These are phyloP conservation scores for Rubroboletus pulcherrimus DNA, from an alignment of 768 basidiomycete species.

Conservation along the genomic window DNA sequence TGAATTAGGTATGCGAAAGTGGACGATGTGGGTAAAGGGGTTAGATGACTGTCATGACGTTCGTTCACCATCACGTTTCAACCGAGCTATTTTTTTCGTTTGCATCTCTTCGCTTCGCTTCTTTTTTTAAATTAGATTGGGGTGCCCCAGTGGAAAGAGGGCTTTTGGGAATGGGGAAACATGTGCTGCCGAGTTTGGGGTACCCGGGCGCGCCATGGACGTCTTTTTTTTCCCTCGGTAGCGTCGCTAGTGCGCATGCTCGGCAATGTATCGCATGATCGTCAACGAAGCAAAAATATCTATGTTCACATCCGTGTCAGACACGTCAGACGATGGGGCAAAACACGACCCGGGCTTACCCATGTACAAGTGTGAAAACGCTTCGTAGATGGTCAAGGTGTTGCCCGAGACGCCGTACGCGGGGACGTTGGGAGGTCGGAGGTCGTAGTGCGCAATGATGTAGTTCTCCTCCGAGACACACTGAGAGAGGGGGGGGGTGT, in stretches of 20 bases:
- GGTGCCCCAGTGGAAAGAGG: conserved; percentile 2
- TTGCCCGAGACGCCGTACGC: conserved; percentile 63
- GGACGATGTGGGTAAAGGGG: neutral
- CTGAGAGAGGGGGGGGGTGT: conserved; percentile 29
- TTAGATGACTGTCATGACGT: conserved; percentile 3
- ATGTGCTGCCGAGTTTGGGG: neutral
- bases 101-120: neutral
- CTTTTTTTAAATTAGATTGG: neutral
- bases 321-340: neutral
- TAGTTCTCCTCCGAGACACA: conserved; percentile 52
- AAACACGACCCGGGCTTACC: conserved; percentile 37
- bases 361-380: conserved; percentile 47
- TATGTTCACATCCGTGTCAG: conserved; percentile 20
- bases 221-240: neutral
- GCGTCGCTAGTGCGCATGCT: conserved; percentile 38
- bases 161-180: conserved; percentile 5
- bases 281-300: conserved; percentile 56
- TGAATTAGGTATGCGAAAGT: neutral
- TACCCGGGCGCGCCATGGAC: too few relatives aligned
- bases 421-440: conserved; percentile 50
- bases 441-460: conserved; percentile 63
- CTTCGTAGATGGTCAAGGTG: conserved; percentile 55
- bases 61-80: neutral
- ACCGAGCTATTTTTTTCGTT: neutral
- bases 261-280: conserved; percentile 62